Evolutionary conservation across 345 rosid genomes (phyloP), one percentile per base, ranked within the genome.

Genomic region (Salix udensis): DNA sequence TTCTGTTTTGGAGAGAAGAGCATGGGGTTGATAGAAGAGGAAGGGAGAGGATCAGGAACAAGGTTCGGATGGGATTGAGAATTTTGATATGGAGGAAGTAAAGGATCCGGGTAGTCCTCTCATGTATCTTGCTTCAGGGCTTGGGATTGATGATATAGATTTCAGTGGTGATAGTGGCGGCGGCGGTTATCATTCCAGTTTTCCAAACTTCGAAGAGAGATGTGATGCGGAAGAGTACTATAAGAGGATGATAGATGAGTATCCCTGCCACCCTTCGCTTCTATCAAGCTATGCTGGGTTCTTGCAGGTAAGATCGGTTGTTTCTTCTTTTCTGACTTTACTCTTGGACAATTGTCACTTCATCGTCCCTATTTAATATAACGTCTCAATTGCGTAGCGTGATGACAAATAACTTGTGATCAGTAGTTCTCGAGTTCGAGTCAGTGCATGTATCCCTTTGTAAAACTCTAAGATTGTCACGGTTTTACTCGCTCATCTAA

Each of bases 201-300:
- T 83, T 48, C 85, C 88, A 0, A 66, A 83, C 30, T 81, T 87
- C 16, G 88, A 85, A 31, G 88, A 82, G n/a, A 11, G 53, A 18
- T 21, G 88, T 65, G 89, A 81, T 80, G 76, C 21, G 60, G 91
- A 86, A 74, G 89, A 83, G 34, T 89, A 84, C 58, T 89, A 84
- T 70, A 85, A 84, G 82, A 84, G 61, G 69, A 88, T 87, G 92
- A 78, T 94, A 36, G 87, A 89, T 76, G 90, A 89, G 75, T 89
- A 85, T 77, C 96, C 98, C 19, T 80, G 82, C 65, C 89, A 94
- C 77, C 94, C 97, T 82, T 58, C 89, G 83, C 83, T 91, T 70
- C 91, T 92, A 66, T 83, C 85, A 48, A 87, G 84, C 81, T 94
- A 92, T 84, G 97, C 92, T 34, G 88, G 83, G 75, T 81, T 91